Evolutionary conservation across 352 stramenopile species (phyloP).

Genomic region (Phytophthora multivora): DNA sequence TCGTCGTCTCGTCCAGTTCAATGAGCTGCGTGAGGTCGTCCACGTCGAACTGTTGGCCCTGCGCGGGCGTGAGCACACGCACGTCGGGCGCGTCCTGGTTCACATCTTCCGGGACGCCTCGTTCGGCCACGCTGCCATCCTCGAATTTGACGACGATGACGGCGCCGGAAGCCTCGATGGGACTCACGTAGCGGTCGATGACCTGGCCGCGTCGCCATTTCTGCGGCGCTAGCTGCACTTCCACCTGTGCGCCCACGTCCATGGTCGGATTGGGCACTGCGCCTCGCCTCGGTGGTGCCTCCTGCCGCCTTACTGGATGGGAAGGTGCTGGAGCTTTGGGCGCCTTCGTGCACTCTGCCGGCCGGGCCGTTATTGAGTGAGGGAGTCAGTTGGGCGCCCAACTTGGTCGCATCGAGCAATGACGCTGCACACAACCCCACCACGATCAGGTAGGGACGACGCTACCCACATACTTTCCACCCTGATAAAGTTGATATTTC

Average conservation of each 20-base stretch:
- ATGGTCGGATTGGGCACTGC: slow-evolving; percentile 41
- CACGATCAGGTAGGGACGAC: slow-evolving; percentile 10
- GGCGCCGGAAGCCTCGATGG: slow-evolving; percentile 52
- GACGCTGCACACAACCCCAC: slow-evolving; percentile 20
- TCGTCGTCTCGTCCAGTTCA: slow-evolving; percentile 71
- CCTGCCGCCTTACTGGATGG: slow-evolving; percentile 10
- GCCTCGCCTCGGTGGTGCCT: slow-evolving; percentile 2
- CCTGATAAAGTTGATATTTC: not conserved
- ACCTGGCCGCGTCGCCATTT: slow-evolving; percentile 57
- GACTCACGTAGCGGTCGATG: slow-evolving; percentile 68
- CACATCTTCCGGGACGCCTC: slow-evolving; percentile 49
- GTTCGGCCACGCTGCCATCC: slow-evolving; percentile 54
- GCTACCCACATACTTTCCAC: slow-evolving; percentile 2
- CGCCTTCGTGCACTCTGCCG: slow-evolving; percentile 25
- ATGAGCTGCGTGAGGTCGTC: slow-evolving; percentile 86
- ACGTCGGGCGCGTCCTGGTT: slow-evolving; percentile 33
- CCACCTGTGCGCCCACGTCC: slow-evolving; percentile 70
- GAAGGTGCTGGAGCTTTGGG: slow-evolving; percentile 14
- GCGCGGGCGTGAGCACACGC: slow-evolving; percentile 24
- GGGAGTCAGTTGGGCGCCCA: slow-evolving; percentile 9
- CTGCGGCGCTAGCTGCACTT: slow-evolving; percentile 51
- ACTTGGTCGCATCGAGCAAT: slow-evolving; percentile 16
- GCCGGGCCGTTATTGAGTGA: slow-evolving; percentile 23
- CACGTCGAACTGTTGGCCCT: slow-evolving; percentile 49
- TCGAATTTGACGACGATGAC: slow-evolving; percentile 72